Base-by-base conservation (phyloP, 306 rosid genomes). In the Fragaria iinumae region DNA sequence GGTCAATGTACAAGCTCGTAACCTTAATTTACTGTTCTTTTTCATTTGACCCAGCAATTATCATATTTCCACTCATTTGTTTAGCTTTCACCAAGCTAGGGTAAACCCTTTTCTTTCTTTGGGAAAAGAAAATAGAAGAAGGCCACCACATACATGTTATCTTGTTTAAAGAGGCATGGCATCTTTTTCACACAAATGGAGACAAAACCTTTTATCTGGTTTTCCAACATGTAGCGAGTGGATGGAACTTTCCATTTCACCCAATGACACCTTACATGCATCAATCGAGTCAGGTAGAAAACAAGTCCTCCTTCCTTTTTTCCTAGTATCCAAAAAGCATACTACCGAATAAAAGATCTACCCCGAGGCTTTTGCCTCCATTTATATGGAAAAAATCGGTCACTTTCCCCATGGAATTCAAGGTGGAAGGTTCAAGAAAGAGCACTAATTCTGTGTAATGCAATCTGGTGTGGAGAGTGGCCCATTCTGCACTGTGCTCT, bases 171-270 rank as follows among this genome's bases (percentile, higher is more conserved):
- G 41, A 62, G 67, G n/a, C 66, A 59, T 27, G 67, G 67, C 67
- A 62, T 29, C 67, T 62, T 62, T 62, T 59, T 25, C 66, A 14
- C 67, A 62, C 67, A 62, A 62, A 62, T 62, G 67, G 67, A 62
- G 67, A 62, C 67, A 62, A 63, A 63, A 63, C 43, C 43, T 63
- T 63, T 62, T 63, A 9, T 63, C 18, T 63, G 2, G 17, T 6
- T 63, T 32, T 63, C 68, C 68, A 63, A 63, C 68, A 32, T 16
- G 39, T 63, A 29, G 68, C 68, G 68, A 29, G 43, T 63, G 41
- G 68, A 63, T 13, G 68, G 68, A 63, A 63, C 68, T 63, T 63
- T 63, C 68, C 43, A 62, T 27, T 32, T 29, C 68, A 63, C 10
- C 41, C 67, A 36, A 12, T 10, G 66, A 20, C 38, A 16, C 9